These are phyloP conservation scores for Botrytis pseudocinerea DNA, from an alignment of 2,329 filamentous ascomycete species.

Conservation along the genomic window DNA sequence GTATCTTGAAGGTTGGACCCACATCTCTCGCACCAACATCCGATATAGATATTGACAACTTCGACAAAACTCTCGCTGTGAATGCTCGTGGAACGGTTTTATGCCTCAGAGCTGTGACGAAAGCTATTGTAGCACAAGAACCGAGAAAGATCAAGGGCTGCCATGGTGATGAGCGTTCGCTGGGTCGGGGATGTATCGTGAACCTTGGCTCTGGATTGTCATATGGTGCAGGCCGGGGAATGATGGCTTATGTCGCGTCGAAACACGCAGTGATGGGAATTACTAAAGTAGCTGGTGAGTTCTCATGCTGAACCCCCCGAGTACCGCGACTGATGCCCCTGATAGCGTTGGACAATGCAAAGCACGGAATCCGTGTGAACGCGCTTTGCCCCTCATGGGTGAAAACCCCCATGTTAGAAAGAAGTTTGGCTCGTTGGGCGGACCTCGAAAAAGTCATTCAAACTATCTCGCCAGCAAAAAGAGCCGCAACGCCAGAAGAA, in stretches of 20 bases:
- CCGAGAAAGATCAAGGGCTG: slow-evolving; percentile 35
- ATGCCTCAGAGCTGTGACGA: neutral
- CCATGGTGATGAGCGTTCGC: slow-evolving; percentile 22
- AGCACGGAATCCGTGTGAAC: neutral
- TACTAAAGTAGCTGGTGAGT: slow-evolving; percentile 30
- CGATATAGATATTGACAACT: slow-evolving; percentile 33
- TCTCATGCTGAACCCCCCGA: slow-evolving; percentile 16
- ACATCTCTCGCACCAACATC: slow-evolving; percentile 23
- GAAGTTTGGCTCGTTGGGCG: slow-evolving; percentile 5
- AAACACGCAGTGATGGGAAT: slow-evolving; percentile 39
- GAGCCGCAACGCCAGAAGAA: slow-evolving; percentile 26
- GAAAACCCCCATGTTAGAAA: slow-evolving; percentile 25
- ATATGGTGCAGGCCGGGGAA: slow-evolving; percentile 21
- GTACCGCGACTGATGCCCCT: neutral
- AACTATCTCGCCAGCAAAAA: slow-evolving; percentile 1
- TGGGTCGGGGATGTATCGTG: slow-evolving; percentile 35
- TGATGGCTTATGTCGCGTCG: slow-evolving; percentile 33
- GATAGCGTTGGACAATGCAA: neutral
- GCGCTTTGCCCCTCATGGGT: slow-evolving; percentile 26
- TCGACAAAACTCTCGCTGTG: slow-evolving; percentile 39
- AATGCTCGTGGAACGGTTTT: slow-evolving; percentile 42
- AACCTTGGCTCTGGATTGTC: slow-evolving; percentile 35
- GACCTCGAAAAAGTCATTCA: neutral
- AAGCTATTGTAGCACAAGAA: slow-evolving; percentile 35
- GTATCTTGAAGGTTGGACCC: neutral